phyloP scores from a whole-genome alignment of 2,329 filamentous ascomycete species.

The Periconia macrospinosa region DNA sequence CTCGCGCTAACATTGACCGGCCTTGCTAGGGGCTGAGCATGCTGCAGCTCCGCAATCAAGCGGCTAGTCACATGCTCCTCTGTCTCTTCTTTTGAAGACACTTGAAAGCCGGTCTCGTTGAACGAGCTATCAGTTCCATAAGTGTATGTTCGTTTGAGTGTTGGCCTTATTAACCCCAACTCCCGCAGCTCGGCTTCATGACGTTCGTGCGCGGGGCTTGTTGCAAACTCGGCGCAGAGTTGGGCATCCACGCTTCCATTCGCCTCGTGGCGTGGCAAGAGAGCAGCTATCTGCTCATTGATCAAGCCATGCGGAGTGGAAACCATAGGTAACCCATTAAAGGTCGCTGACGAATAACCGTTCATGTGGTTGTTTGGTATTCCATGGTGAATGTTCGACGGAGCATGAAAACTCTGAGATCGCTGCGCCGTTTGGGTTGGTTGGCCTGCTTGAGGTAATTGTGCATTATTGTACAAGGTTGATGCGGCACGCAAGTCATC shows the following conservation, averaged over 20 bases:
- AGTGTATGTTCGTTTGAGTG: constrained; percentile 34
- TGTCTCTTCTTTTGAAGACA: constrained; percentile 21
- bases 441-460: constrained; percentile 13
- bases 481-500: constrained; percentile 37
- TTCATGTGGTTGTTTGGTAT: constrained; percentile 5
- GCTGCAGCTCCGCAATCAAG: constrained; percentile 26
- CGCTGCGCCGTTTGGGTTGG: constrained; percentile 20
- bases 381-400: constrained; percentile 8
- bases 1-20: constrained; percentile 9
- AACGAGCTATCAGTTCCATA: constrained; percentile 42
- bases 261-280: constrained; percentile 32
- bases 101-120: constrained; percentile 30
- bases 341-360: constrained; percentile 5
- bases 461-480: constrained; percentile 36
- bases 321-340: constrained; percentile 18
- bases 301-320: constrained; percentile 28
- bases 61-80: constrained; percentile 27
- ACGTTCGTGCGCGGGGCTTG: constrained; percentile 17
- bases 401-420: constrained; percentile 24
- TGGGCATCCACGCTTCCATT: constrained; percentile 32
- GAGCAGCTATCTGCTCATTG: constrained; percentile 31
- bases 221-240: constrained; percentile 27
- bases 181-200: constrained; percentile 22
- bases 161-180: constrained; percentile 13
- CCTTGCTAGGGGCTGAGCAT: constrained; percentile 18